Percentiles rank a stretch among this genome's conserved stretches.
Evolutionary conservation across 305 asterid species (phyloP).

Genomic region (Euphrasia arctica): DNA sequence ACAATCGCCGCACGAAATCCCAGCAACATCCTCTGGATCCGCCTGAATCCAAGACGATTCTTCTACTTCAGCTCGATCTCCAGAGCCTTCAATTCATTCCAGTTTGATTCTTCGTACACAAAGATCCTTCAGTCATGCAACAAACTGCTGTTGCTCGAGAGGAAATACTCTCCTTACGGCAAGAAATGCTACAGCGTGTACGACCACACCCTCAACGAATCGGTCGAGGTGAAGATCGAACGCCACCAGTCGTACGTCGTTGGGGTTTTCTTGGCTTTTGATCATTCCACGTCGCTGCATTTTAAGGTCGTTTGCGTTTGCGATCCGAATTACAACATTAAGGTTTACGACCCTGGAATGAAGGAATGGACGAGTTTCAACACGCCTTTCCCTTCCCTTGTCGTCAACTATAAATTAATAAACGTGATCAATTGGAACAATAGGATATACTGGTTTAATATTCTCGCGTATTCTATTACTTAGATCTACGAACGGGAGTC

Average conservation of each 20-base stretch:
- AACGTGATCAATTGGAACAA: too few species aligned
- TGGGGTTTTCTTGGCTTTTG: slow-evolving; percentile 25
- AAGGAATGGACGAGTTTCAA: slow-evolving; percentile 17
- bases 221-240: background rate
- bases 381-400: background rate
- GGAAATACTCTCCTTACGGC: background rate
- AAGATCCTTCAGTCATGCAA: slow-evolving; percentile 8
- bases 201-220: slow-evolving; percentile 21
- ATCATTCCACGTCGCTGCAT: slow-evolving; percentile 25
- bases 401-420: background rate
- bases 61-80: background rate
- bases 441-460: too few species aligned
- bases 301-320: slow-evolving; percentile 25
- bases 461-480: too few species aligned
- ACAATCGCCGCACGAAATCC: background rate
- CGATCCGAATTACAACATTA: slow-evolving; percentile 10
- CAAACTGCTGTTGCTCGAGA: slow-evolving; percentile 23
- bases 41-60: background rate
- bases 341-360: slow-evolving; percentile 23
- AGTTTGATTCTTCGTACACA: background rate
- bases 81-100: background rate
- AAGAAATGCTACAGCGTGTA: slow-evolving; percentile 9
- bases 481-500: too few species aligned
- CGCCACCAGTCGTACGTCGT: background rate
- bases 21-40: slow-evolving; percentile 5